Evolutionary conservation across 2,329 filamentous ascomycete genomes (phyloP), one percentile per base, ranked within the genome.

Genomic region (Aspergillus versicolor): DNA sequence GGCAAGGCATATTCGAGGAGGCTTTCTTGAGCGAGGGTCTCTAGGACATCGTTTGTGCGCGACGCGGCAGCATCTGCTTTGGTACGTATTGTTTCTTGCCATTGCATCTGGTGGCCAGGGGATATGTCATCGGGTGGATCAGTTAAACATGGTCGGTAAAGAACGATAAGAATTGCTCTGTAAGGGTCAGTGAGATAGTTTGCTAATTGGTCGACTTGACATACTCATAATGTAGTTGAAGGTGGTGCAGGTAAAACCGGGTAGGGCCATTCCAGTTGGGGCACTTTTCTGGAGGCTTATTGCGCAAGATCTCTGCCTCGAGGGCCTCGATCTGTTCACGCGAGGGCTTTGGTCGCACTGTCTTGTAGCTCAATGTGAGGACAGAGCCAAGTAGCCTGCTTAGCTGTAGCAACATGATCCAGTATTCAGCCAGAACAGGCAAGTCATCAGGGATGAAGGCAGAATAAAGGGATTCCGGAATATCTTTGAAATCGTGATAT

Each of bases 191-290:
- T 13, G 3, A 27, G 15, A 3, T 15, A 32, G 3, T 6, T 5
- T 27, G 6, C 9, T 24, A n/a, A 48, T 19, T 30, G 13, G 27
- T 12, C 3, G 22, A 6, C 8, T 6, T 3, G 15, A 30, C 44
- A n/a, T 27, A 70, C 68, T 69, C 65, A 43, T 69, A 70, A 57
- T 70, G 67, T 27, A 71, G 57, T 27, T 69, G 65, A 15, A 71
- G 54, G 34, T 71, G 68, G 37, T 69, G 60, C 3, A 63, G 42
- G 49, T 63, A 63, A 38, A 69, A 69, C 3, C 57, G 57, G 3
- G 61, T 58, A 5, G 55, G 17, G 17, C 48, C 54, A 27, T 52
- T 64, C 17, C 55, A 52, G 3, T 44, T 59, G 1, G 46, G 22
- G 9, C 58, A 53, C 5, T 61, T 52, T 12, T 61, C 61, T 4